Evolutionary conservation across 1,139 yeast species (phyloP), one percentile per base, ranked within the genome.

Genomic region (Geotrichum klebahnii): DNA sequence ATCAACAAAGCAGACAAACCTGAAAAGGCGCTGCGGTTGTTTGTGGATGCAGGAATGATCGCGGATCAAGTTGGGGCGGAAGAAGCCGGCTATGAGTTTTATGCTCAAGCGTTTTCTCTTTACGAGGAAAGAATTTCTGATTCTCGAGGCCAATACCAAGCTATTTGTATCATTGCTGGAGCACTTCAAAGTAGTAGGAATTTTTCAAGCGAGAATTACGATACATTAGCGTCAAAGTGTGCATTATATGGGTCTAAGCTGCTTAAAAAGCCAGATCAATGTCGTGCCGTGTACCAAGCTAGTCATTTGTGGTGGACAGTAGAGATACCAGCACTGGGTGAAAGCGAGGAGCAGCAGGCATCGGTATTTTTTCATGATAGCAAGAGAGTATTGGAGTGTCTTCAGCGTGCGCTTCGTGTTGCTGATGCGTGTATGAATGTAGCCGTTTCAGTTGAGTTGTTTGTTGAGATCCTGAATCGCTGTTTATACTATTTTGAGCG

Each of bases 301-400:
- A 83, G 96, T 2, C 97, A 92, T 67, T 71, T 92, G 48, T 92
- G 97, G 96, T 89, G 96, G 95, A 85, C 94, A 66, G 62, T 83
- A 19, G 90, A 84, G 57, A 69, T 74, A 34, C 70, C 78, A 14
- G 70, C 72, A 2, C 60, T 72, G 44, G 76, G 78, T 9, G 79
- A 76, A 55, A 77, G 74, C 53, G 79, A 75, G 51, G 78, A 71
- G 44, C n/a, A 66, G 62, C 34, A 62, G 65, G 8, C 61, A 67
- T 43, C 38, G 10, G 38, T 36, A 3, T 65, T 67, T 49, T 77
- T 71, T 63, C 70, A 79, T 36, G 82, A 80, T 60, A 82, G 80
- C 38, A 80, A 76, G 61, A 72, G 82, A 34, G 85, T 80, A 1
- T 67, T 83, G 54, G 89, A 83, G 61, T 82, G 88, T 61, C 67